Evolutionary conservation across 2,329 filamentous ascomycete species (phyloP), one percentile per base, ranked within the genome.

Genomic region (Lomentospora prolificans): DNA sequence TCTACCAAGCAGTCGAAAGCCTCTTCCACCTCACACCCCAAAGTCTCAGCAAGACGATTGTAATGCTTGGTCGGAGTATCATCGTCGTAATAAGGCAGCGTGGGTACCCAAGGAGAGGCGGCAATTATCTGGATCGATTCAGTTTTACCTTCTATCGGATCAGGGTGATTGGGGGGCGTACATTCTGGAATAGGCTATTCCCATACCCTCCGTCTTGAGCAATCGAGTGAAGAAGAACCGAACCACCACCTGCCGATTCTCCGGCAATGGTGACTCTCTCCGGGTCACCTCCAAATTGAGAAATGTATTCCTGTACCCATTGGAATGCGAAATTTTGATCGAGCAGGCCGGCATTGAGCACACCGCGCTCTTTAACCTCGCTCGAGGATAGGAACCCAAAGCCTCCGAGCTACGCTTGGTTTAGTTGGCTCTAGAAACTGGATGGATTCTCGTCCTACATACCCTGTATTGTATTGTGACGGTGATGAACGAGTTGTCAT

Each of bases 301-400:
- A 63, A 53, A 82, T 78, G 59, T 82, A 65, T 19, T 70, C 66
- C 56, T 77, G 70, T 1, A 81, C 74, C 77, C 79, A 82, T 62
- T 74, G 61, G 3, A 82, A 64, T 0, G 74, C 76, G 31, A 74
- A 76, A 25, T 72, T 68, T 63, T 79, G 75, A 59, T 80, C 79
- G 7, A 76, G 65, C 1, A 81, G 61, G 0, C 78, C 79, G 1
- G 72, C 76, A 58, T 82, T 81, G n/a, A 78, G 57, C 4, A 64
- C 56, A 1, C 64, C 65, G 14, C 48, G 55, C 0, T 58, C 60
- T 50, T 69, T 71, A 10, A 78, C 65, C 24, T 72, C 66, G 6
- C 72, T 66, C 10, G 74, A 72, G 1, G 71, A 67, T 3, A 79
- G 67, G 56, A 76, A 79, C 0, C 76, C 77, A 36, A 78, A 70